phyloP scores from a whole-genome alignment of 2,329 filamentous ascomycete genomes.

The Paecilomyces dactylethromorphus region DNA sequence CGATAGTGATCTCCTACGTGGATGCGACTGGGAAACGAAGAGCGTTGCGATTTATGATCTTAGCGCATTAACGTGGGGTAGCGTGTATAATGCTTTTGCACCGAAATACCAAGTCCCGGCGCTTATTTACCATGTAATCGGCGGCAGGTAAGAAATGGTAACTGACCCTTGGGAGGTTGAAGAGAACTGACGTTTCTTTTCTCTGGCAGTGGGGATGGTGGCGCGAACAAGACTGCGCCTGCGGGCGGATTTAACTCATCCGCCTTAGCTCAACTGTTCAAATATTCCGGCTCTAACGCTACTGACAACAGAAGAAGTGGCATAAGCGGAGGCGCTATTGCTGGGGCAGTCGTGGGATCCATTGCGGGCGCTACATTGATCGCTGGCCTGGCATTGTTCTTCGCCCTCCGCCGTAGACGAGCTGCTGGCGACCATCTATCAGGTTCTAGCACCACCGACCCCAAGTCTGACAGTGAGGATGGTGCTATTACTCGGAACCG shows the following conservation, averaged over 20 bases:
- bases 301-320: background rate
- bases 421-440: background rate
- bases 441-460: background rate
- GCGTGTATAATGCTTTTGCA: slow-evolving; percentile 18
- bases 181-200: background rate
- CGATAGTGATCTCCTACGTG: background rate
- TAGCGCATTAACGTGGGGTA: slow-evolving; percentile 22
- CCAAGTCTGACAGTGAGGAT: background rate
- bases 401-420: background rate
- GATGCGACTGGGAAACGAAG: slow-evolving; percentile 25
- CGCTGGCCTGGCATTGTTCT: slow-evolving; percentile 3
- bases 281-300: background rate
- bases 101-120: slow-evolving; percentile 19
- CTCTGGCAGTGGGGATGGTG: background rate
- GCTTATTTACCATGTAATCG: slow-evolving; percentile 16
- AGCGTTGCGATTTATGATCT: slow-evolving; percentile 27
- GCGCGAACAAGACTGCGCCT: background rate
- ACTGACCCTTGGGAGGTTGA: background rate
- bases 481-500: background rate
- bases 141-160: slow-evolving; percentile 14
- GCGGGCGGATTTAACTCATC: background rate
- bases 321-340: background rate
- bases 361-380: slow-evolving; percentile 11
- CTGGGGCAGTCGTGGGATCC: slow-evolving; percentile 1
- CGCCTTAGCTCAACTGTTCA: background rate